Evolutionary conservation across 805 yeast genomes (phyloP).

Genomic region (Saturnispora mendoncae): DNA sequence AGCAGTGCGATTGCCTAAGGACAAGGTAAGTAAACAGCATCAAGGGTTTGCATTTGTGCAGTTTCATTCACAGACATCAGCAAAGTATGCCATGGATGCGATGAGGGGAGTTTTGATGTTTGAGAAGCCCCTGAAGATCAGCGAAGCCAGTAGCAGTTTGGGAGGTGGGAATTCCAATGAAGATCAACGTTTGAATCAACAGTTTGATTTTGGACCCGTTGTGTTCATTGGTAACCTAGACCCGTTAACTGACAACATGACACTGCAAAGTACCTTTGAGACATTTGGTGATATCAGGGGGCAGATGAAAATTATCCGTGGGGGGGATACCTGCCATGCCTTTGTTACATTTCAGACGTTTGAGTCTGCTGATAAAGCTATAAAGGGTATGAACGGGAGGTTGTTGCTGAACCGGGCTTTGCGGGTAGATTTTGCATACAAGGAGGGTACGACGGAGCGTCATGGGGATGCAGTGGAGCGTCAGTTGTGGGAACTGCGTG

Average conservation of each 20-base stretch:
- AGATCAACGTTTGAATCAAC: too few species aligned
- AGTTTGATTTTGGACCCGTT: conserved; percentile 43
- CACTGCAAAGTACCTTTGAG: conserved; percentile 48
- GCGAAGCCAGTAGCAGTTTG: conserved; percentile 31
- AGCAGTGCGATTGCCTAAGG: conserved; percentile 68
- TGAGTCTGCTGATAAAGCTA: conserved; percentile 62
- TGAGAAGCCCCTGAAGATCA: conserved; percentile 53
- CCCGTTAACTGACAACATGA: conserved; percentile 52
- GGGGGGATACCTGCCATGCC: conserved; percentile 48
- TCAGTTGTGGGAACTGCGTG: conserved; percentile 39
- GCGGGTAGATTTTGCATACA: conserved; percentile 60
- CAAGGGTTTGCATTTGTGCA: conserved; percentile 90
- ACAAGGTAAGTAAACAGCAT: conserved; percentile 56
- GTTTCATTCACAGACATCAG: conserved; percentile 49
- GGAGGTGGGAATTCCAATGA: conserved; percentile 11
- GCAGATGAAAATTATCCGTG: conserved; percentile 38
- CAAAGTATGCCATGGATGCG: conserved; percentile 56
- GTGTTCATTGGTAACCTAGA: conserved; percentile 54
- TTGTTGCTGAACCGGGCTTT: conserved; percentile 59
- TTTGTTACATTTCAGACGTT: conserved; percentile 58
- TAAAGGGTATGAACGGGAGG: conserved; percentile 58
- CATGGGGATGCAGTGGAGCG: conserved; percentile 83
- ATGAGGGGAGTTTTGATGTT: conserved; percentile 53
- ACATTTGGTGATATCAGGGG: conserved; percentile 57
- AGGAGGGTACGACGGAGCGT: conserved; percentile 44